phyloP scores from a whole-genome alignment of 371 early-diverging fungal genomes.

The Circinella umbellata region DNA sequence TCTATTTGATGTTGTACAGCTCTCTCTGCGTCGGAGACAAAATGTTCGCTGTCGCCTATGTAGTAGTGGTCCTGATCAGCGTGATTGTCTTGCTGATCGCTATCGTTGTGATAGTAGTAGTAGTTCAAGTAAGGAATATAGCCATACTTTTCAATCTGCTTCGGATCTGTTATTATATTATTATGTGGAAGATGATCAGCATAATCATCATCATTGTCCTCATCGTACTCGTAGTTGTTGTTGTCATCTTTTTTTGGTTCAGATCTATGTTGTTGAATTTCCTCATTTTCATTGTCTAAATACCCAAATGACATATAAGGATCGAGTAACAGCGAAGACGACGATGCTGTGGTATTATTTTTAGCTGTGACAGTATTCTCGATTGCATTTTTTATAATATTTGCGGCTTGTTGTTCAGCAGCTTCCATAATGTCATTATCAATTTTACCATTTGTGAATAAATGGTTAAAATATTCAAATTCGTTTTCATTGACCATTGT shows the following conservation, averaged over 20 bases:
- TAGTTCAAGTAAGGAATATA: neutral
- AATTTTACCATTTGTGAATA: neutral
- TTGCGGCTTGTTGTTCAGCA: neutral
- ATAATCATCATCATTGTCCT: neutral
- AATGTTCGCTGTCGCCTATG: neutral
- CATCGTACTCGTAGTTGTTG: neutral
- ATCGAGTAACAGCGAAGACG: neutral
- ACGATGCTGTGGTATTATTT: no score
- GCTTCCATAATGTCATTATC: neutral
- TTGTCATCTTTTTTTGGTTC: no score
- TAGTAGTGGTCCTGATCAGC: neutral
- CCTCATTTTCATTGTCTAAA: neutral
- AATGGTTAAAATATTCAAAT: neutral
- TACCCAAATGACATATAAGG: slow-evolving; percentile 6
- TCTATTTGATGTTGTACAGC: slow-evolving; percentile 13
- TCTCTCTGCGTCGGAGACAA: neutral
- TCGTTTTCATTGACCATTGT: neutral
- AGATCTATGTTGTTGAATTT: neutral
- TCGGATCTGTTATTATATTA: neutral
- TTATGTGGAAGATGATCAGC: no score
- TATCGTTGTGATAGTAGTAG: no score
- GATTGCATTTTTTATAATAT: neutral
- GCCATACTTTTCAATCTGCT: slow-evolving; percentile 3
- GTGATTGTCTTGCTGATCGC: neutral
- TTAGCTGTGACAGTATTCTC: no score